Percentiles rank a stretch among this genome's conserved stretches.
Evolutionary conservation across 805 yeast species (phyloP).

Genomic region (Lachancea quebecensis): DNA sequence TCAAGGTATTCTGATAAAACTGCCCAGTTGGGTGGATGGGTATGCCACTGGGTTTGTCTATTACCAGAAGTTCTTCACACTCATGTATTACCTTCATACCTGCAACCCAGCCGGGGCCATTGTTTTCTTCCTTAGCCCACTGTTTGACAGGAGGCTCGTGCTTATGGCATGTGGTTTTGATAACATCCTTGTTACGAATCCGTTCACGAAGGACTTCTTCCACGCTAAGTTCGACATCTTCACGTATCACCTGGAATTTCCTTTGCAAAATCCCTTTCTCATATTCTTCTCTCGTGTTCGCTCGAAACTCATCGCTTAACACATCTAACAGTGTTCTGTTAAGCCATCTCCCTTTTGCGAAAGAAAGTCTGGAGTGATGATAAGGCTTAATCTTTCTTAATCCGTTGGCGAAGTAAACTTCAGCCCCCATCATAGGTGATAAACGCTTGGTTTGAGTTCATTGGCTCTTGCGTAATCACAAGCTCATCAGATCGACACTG

Average conservation of each 20-base stretch:
- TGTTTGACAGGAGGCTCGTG: slow-evolving; percentile 82
- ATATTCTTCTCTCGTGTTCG: slow-evolving; percentile 17
- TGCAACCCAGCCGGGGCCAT: slow-evolving; percentile 17
- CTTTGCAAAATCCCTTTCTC: slow-evolving; percentile 15
- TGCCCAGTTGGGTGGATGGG: slow-evolving; percentile 96
- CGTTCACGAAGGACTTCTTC: slow-evolving; percentile 11
- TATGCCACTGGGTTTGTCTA: slow-evolving; percentile 88
- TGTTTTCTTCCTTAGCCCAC: slow-evolving; percentile 21
- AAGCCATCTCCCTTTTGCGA: slow-evolving; percentile 42
- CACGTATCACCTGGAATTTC: slow-evolving; percentile 16
- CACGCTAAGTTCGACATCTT: slow-evolving; percentile 11
- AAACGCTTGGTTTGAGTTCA: too few species aligned
- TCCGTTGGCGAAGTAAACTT: slow-evolving; percentile 27
- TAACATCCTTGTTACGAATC: slow-evolving; percentile 24
- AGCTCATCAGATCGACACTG: not conserved
- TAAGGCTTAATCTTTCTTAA: slow-evolving; percentile 39
- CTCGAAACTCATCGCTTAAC: slow-evolving; percentile 35
- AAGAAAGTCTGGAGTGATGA: slow-evolving; percentile 30
- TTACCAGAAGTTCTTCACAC: slow-evolving; percentile 67
- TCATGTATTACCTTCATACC: slow-evolving; percentile 62
- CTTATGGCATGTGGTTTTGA: slow-evolving; percentile 45
- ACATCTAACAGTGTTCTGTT: slow-evolving; percentile 34
- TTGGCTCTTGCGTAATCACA: not conserved
- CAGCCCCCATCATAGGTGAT: slow-evolving; percentile 11
- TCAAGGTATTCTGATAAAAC: slow-evolving; percentile 63